phyloP scores from a whole-genome alignment of 2,329 filamentous ascomycete species.

The Phyllosticta citribraziliensis region DNA sequence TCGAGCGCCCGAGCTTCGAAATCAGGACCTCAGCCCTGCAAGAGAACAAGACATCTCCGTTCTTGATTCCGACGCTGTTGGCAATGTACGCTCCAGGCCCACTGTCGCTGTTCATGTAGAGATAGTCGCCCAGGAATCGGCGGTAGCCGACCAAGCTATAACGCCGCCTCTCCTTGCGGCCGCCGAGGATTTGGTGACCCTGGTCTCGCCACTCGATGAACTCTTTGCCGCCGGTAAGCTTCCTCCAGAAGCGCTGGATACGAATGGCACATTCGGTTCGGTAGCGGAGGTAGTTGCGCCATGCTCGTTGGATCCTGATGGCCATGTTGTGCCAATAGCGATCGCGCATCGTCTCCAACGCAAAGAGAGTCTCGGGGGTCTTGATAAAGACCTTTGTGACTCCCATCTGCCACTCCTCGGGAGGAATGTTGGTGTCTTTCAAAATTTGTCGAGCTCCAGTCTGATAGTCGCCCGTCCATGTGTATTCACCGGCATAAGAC shows the following conservation, averaged over 20 bases:
- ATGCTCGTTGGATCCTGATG: conserved; percentile 90
- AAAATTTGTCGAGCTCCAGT: conserved; percentile 85
- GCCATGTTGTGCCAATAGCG: conserved; percentile 99
- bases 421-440: conserved; percentile 90
- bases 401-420: conserved; percentile 95
- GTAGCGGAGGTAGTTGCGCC: conserved; percentile 92
- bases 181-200: conserved; percentile 70
- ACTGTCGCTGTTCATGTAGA: conserved; percentile 71
- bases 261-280: conserved; percentile 84
- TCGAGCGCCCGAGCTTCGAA: conserved; percentile 91
- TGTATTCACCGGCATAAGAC: conserved; percentile 94
- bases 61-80: conserved; percentile 60
- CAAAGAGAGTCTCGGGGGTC: conserved; percentile 92
- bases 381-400: conserved; percentile 98
- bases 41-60: conserved; percentile 76
- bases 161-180: conserved; percentile 80
- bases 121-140: conserved; percentile 88
- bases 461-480: conserved; percentile 81
- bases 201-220: conserved; percentile 81
- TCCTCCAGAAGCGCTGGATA: conserved; percentile 92
- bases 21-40: conserved; percentile 84
- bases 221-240: conserved; percentile 82
- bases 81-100: conserved; percentile 77
- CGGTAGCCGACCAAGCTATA: conserved; percentile 88
- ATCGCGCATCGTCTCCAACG: conserved; percentile 94